These are phyloP conservation scores for Lasiosphaeriaceae sp. DNA, from an alignment of 495 filamentous ascomycete genomes.

Conservation along the genomic window DNA sequence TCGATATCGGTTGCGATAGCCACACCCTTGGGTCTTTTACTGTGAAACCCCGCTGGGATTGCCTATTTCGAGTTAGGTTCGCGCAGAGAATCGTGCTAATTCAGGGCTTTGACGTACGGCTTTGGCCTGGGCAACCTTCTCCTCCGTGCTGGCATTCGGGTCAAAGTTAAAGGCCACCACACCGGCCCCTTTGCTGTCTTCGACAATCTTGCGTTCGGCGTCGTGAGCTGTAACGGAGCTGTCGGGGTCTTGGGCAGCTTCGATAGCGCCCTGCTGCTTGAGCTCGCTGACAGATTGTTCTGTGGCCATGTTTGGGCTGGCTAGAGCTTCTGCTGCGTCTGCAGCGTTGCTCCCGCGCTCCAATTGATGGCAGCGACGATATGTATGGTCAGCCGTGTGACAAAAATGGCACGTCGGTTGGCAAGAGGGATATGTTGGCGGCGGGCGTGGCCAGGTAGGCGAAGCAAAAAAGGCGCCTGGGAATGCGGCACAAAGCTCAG, in stretches of 20 bases:
- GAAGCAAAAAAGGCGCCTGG: background rate
- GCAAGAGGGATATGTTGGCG: background rate
- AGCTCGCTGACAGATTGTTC: constrained; percentile 51
- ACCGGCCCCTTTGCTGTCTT: constrained; percentile 73
- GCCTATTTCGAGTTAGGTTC: constrained; percentile 29
- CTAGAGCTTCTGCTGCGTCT: constrained; percentile 10
- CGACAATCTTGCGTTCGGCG: constrained; percentile 65
- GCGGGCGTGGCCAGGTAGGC: constrained; percentile 3
- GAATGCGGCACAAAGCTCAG: too few species aligned
- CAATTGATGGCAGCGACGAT: constrained; percentile 21
- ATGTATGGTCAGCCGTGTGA: background rate
- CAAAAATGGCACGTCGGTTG: background rate
- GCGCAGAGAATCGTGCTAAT: background rate
- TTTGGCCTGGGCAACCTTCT: constrained; percentile 75
- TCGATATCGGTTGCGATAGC: constrained; percentile 73
- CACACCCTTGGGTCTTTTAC: constrained; percentile 58
- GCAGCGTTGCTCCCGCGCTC: constrained; percentile 12
- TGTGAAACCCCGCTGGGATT: constrained; percentile 56
- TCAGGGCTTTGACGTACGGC: constrained; percentile 55
- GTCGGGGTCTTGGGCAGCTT: constrained; percentile 65
- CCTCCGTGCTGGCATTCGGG: constrained; percentile 75
- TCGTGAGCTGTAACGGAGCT: constrained; percentile 64
- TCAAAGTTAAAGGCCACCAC: constrained; percentile 79
- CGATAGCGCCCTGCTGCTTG: constrained; percentile 73
- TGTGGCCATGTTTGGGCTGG: constrained; percentile 34